phyloP scores from a whole-genome alignment of 768 basidiomycete genomes.

The Kwoniella dendrophila region DNA sequence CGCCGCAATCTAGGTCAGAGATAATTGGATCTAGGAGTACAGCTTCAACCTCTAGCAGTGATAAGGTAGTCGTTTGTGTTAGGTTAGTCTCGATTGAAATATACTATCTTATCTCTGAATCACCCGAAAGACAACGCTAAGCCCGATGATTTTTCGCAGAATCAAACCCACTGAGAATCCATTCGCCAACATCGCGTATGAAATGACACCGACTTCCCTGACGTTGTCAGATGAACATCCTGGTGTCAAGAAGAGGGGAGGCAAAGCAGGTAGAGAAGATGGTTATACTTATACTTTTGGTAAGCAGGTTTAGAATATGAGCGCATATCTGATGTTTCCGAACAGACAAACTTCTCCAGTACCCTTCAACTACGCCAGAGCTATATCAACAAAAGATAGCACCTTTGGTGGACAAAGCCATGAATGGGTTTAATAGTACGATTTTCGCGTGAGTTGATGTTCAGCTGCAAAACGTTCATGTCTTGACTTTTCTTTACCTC shows the following conservation, averaged over 20 bases:
- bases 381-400: conserved; percentile 49
- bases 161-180: conserved; percentile 45
- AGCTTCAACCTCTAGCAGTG: conserved; percentile 10
- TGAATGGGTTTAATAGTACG: conserved; percentile 56
- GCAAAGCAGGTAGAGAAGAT: conserved; percentile 51
- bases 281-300: conserved; percentile 54
- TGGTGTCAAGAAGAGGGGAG: conserved; percentile 51
- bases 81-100: conserved; percentile 38
- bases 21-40: conserved; percentile 1
- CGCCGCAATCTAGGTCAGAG: conserved; percentile 15
- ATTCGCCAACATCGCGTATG: conserved; percentile 44
- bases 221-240: conserved; percentile 50
- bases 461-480: conserved; percentile 6
- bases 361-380: conserved; percentile 46
- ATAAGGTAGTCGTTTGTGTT: conserved; percentile 53
- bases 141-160: conserved; percentile 15
- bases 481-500: not conserved
- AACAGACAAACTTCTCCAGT: conserved; percentile 45
- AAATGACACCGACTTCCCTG: conserved; percentile 43
- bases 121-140: conserved; percentile 3
- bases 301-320: conserved; percentile 18
- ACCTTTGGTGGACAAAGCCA: conserved; percentile 52
- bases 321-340: not conserved
- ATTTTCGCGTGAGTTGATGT: conserved; percentile 50
- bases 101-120: not conserved